Conservation (phyloP, 371 early-diverging fungal species). For the Rhizopus delemar region DNA sequence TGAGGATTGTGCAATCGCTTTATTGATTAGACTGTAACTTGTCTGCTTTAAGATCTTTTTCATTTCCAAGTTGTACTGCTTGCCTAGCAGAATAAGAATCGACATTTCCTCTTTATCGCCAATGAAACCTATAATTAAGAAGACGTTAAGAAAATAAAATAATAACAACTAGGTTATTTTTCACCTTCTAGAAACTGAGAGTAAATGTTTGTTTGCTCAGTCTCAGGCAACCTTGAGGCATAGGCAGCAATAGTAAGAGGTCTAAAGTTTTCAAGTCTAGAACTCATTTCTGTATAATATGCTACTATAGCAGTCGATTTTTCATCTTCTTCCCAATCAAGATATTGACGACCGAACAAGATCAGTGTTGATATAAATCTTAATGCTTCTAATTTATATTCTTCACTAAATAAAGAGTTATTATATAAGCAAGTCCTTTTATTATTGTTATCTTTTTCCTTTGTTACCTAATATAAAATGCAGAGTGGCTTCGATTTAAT, state of each 20-base stretch:
- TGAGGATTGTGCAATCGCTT: slow-evolving; percentile 10
- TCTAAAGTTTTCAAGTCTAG: slow-evolving; percentile 3
- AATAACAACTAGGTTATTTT: too few species aligned
- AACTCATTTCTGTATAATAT: slow-evolving; percentile 17
- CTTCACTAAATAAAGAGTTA: neutral
- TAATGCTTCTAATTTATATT: slow-evolving; percentile 5
- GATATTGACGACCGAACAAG: slow-evolving; percentile 21
- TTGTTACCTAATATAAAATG: slow-evolving; percentile 4
- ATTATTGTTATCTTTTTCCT: too few species aligned
- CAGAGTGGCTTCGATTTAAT: neutral
- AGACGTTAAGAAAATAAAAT: neutral
- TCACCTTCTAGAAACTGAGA: slow-evolving; percentile 32
- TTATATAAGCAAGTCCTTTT: too few species aligned
- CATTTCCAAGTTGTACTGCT: slow-evolving; percentile 20
- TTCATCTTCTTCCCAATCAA: slow-evolving; percentile 11
- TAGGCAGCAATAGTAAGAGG: slow-evolving; percentile 26
- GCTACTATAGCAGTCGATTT: slow-evolving; percentile 16
- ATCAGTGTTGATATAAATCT: slow-evolving; percentile 25
- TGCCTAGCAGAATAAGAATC: slow-evolving; percentile 24
- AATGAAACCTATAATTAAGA: slow-evolving; percentile 16
- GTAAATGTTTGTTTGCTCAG: slow-evolving; percentile 18
- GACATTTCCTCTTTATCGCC: slow-evolving; percentile 27
- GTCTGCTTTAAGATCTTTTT: slow-evolving; percentile 8
- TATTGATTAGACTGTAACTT: slow-evolving; percentile 8
- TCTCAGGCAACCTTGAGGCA: slow-evolving; percentile 19